phyloP scores from a whole-genome alignment of 179 eudicot species.

The Vitellaria paradoxa region DNA sequence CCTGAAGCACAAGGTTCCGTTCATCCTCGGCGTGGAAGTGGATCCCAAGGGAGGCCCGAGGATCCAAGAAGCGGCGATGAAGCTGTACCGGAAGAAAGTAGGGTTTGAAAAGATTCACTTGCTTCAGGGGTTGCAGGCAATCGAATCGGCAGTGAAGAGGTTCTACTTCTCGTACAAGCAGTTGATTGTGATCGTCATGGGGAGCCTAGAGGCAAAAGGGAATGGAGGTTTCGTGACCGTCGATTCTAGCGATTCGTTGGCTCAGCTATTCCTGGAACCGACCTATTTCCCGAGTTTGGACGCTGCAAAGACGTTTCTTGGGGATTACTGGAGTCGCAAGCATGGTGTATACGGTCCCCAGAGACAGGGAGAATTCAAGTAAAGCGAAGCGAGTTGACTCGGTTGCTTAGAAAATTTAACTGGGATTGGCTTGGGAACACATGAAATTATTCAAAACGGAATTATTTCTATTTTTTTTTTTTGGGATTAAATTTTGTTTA shows the following conservation, averaged over 20 bases:
- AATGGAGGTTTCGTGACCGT: constrained; percentile 24
- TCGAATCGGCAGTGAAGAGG: constrained; percentile 64
- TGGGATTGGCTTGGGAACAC: too few relatives aligned
- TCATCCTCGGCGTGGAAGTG: constrained; percentile 58
- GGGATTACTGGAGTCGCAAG: constrained; percentile 54
- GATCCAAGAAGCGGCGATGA: constrained; percentile 72
- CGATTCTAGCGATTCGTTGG: constrained; percentile 46
- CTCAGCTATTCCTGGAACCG: constrained; percentile 61
- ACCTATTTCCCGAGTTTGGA: constrained; percentile 92
- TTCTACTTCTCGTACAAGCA: constrained; percentile 68
- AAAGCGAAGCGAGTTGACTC: background rate
- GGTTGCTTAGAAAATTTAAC: background rate
- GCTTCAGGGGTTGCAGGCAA: constrained; percentile 68
- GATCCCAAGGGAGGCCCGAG: constrained; percentile 83
- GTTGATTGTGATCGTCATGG: constrained; percentile 56
- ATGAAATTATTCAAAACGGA: too few relatives aligned
- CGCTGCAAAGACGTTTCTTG: constrained; percentile 82
- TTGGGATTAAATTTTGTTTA: too few relatives aligned
- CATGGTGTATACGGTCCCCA: constrained; percentile 7
- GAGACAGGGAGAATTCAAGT: constrained; percentile 2
- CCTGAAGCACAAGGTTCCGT: constrained; percentile 57
- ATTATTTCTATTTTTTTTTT: too few relatives aligned
- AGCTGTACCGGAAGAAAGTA: constrained; percentile 41
- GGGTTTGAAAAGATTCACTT: constrained; percentile 53
- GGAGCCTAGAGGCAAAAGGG: constrained; percentile 66